phyloP scores from a whole-genome alignment of 148 eudicot genomes.

The Chenopodium quinoa region DNA sequence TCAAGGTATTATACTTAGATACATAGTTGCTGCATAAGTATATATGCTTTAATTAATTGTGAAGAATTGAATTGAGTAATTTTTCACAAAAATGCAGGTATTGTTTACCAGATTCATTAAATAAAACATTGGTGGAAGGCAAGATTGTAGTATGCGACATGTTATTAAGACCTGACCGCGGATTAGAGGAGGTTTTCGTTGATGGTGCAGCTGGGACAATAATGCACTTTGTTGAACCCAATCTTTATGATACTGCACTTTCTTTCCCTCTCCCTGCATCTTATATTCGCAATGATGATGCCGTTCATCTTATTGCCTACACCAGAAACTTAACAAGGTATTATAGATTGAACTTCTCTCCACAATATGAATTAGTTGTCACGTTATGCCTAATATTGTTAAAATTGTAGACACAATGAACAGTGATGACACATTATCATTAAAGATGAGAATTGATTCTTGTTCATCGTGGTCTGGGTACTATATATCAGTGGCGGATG shows the following conservation, averaged over 20 bases:
- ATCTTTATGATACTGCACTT: background rate
- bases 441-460: no score
- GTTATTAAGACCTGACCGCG: background rate
- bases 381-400: no score
- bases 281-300: constrained; percentile 24
- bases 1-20: background rate
- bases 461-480: no score
- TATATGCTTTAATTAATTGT: no score
- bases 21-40: no score
- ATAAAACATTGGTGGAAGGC: constrained; percentile 25
- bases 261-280: constrained; percentile 34
- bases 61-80: no score
- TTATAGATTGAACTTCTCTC: no score
- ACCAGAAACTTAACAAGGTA: constrained; percentile 31
- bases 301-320: constrained; percentile 16
- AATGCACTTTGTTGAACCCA: constrained; percentile 10
- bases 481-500: no score
- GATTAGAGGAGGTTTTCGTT: constrained; percentile 1
- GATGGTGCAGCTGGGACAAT: constrained; percentile 35
- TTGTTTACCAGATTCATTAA: constrained; percentile 13
- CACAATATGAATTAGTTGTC: no score
- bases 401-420: no score
- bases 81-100: constrained; percentile 17
- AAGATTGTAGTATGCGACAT: constrained; percentile 31
- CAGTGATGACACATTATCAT: no score